phyloP scores from a whole-genome alignment of 768 basidiomycete species.

The Jaapia argillacea region DNA sequence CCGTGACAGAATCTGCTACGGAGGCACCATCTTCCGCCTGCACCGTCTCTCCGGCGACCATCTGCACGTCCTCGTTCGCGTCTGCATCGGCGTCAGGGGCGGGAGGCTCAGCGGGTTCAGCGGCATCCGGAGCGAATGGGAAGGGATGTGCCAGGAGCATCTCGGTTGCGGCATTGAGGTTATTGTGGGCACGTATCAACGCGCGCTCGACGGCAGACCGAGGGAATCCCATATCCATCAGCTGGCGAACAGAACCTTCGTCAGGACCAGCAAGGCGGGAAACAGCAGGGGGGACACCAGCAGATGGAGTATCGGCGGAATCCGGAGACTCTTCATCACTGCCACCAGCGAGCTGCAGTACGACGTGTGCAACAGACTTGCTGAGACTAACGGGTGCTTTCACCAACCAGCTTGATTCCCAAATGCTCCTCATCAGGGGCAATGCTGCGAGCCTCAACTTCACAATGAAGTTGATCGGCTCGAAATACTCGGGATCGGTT shows the following conservation, averaged over 20 bases:
- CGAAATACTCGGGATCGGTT: conserved; percentile 71
- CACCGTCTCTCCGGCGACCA: conserved; percentile 3
- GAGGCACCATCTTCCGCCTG: background rate
- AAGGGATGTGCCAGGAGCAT: conserved; percentile 76
- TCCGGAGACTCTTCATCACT: conserved; percentile 68
- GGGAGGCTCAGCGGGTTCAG: conserved; percentile 12
- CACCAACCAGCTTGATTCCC: conserved; percentile 79
- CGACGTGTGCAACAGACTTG: conserved; percentile 63
- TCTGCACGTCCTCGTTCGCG: conserved; percentile 2
- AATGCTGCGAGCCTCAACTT: conserved; percentile 61
- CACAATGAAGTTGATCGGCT: conserved; percentile 82
- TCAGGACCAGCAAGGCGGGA: conserved; percentile 43
- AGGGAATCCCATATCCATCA: conserved; percentile 96
- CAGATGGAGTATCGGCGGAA: conserved; percentile 27
- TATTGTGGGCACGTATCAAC: conserved; percentile 76
- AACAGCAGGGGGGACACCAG: conserved; percentile 18
- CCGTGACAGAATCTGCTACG: too few relatives aligned
- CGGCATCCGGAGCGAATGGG: conserved; percentile 59
- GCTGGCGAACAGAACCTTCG: conserved; percentile 68
- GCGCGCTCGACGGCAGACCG: conserved; percentile 83
- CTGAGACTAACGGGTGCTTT: conserved; percentile 66
- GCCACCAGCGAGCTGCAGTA: conserved; percentile 73
- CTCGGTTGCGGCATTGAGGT: conserved; percentile 83
- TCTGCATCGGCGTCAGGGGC: conserved; percentile 9
- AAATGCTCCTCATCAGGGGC: conserved; percentile 58